Evolutionary conservation across 768 basidiomycete species (phyloP).

Genomic region (Pleurotus salmoneostramineus): DNA sequence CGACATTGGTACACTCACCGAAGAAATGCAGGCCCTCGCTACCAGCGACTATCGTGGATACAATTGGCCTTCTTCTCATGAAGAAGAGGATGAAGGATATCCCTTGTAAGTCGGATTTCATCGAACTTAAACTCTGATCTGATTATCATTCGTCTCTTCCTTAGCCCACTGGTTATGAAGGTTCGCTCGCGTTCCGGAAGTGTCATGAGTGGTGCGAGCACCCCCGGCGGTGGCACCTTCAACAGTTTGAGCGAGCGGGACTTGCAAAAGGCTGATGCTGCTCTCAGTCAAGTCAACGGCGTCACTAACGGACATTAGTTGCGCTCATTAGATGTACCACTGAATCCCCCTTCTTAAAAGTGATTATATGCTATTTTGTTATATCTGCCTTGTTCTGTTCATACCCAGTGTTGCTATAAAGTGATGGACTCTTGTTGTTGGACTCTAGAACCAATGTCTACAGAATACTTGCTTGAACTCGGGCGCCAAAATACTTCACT

Average conservation of each 20-base stretch:
- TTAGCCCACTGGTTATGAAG: conserved; percentile 86
- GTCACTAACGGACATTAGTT: conserved; percentile 2
- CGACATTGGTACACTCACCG: conserved; percentile 86
- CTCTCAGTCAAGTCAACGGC: conserved; percentile 59
- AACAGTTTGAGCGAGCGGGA: conserved; percentile 86
- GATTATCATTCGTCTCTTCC: conserved; percentile 6
- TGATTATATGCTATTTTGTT: no score
- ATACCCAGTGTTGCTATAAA: no score
- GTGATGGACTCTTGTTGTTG: no score
- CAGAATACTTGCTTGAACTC: no score
- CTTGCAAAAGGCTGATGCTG: conserved; percentile 82
- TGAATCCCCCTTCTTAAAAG: no score
- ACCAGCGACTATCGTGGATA: conserved; percentile 85
- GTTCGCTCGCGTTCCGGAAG: conserved; percentile 81
- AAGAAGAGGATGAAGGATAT: conserved; percentile 90
- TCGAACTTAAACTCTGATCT: neutral
- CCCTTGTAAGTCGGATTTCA: conserved; percentile 63
- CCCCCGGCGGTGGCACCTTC: conserved; percentile 80
- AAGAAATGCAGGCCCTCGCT: conserved; percentile 86
- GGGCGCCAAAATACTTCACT: no score
- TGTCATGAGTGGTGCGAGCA: conserved; percentile 66
- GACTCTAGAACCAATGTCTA: no score
- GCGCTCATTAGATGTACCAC: no score
- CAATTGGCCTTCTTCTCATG: conserved; percentile 53
- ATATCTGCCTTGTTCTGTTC: no score